Evolutionary conservation across 2,329 filamentous ascomycete species (phyloP), one percentile per base, ranked within the genome.

Genomic region (Xylariaceae sp.): DNA sequence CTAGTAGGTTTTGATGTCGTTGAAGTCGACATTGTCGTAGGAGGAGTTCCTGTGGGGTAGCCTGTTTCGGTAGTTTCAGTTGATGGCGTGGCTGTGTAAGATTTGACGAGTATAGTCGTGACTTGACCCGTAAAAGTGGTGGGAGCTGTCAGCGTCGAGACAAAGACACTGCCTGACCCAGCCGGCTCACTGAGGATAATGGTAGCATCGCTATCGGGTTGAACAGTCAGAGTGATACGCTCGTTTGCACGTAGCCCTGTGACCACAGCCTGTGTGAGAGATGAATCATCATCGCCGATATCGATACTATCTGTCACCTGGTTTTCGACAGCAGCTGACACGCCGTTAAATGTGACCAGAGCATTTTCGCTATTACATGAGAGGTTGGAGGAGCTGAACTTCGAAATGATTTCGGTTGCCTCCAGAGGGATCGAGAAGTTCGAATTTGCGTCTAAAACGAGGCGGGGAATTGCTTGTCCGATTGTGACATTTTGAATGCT

Each of bases 291-390:
- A 7, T 28, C 22, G 22, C 22, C 22, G n/a, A 57, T 47, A 18
- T 63, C 54, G 16, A 59, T 60, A 16, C 58, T 57, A 2, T 59
- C 45, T 12, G 62, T 62, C 6, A 59, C 53, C 6, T 66, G 65
- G 38, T 66, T 61, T 6, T 64, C 56, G 14, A 65, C 54, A 5
- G 58, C 62, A 13, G 60, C 63, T 2, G 73, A 70, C 50, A 70
- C 69, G 5, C 86, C 87, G 60, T 89, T 82, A 68, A 97, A 96
- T 0, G 89, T 90, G 14, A 97, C 87, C 4, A 99, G 78, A 0
- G 90, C 87, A 63, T 97, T 97, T 68, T 97, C 88, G 0, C 86
- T 83, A 9, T 83, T 83, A 69, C 94, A 99, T 49, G 88, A 91
- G 14, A 96, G 75, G 58, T 87, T 87, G 31, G 81, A 82, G 6